A percentile compares a stretch with the other conserved stretches of the same genome.
phyloP scores from a whole-genome alignment of 2,329 filamentous ascomycete genomes.

The Xylogone sp. region DNA sequence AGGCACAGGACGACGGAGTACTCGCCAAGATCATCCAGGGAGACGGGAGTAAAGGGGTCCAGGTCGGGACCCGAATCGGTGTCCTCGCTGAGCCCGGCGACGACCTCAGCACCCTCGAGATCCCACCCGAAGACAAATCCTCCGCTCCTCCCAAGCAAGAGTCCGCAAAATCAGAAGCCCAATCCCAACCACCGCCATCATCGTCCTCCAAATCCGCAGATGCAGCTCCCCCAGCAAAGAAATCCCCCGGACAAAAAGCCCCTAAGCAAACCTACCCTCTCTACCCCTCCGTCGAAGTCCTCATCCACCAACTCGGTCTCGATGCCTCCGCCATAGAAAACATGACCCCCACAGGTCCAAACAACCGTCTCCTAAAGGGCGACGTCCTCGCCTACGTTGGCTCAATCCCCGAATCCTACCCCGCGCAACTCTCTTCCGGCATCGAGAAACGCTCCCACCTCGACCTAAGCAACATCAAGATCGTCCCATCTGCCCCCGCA shows the following conservation, averaged over 20 bases:
- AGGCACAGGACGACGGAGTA: slow-evolving; percentile 85
- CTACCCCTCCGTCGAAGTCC: slow-evolving; percentile 77
- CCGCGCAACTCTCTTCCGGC: slow-evolving; percentile 64
- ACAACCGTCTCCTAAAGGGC: slow-evolving; percentile 87
- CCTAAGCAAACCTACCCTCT: slow-evolving; percentile 68
- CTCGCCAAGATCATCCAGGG: slow-evolving; percentile 76
- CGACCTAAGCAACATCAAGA: slow-evolving; percentile 93
- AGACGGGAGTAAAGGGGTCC: slow-evolving; percentile 71
- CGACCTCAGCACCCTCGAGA: slow-evolving; percentile 69
- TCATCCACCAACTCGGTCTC: slow-evolving; percentile 77
- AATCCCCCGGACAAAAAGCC: slow-evolving; percentile 40
- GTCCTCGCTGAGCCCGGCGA: slow-evolving; percentile 80
- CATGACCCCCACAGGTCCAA: slow-evolving; percentile 84
- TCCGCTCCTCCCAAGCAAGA: slow-evolving; percentile 23
- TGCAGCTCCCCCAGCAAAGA: slow-evolving; percentile 29
- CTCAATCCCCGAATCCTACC: slow-evolving; percentile 67
- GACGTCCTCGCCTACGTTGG: slow-evolving; percentile 91
- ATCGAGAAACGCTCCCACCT: slow-evolving; percentile 77
- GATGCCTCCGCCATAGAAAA: slow-evolving; percentile 71
- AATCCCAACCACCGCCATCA: background rate
- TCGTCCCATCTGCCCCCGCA: slow-evolving; percentile 45
- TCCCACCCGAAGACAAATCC: slow-evolving; percentile 62
- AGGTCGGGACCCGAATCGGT: slow-evolving; percentile 77
- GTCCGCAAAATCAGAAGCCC: slow-evolving; percentile 15
- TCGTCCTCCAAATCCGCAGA: slow-evolving; percentile 13